Percentiles rank a stretch among this genome's conserved stretches.
phyloP scores from a whole-genome alignment of 176 grass and related monocot genomes.

The Carex littledalei region DNA sequence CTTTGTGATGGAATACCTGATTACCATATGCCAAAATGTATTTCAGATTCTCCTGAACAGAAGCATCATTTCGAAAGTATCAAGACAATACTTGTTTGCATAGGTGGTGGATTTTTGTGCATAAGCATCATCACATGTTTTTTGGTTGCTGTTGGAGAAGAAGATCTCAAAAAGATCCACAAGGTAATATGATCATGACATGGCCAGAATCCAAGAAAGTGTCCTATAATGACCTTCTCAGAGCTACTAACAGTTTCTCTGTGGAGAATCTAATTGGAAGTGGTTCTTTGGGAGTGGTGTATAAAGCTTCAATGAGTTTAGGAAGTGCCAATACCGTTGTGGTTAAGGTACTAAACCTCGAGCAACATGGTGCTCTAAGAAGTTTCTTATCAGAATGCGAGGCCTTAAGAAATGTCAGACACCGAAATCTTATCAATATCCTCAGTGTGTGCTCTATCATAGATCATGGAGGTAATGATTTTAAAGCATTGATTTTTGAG shows the following conservation, averaged over 20 bases:
- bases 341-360: slow-evolving; percentile 52
- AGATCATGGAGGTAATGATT: slow-evolving; percentile 35
- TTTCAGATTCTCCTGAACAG: not conserved
- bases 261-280: slow-evolving; percentile 33
- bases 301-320: slow-evolving; percentile 34
- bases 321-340: slow-evolving; percentile 21
- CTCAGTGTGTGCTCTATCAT: slow-evolving; percentile 45
- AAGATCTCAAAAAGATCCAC: not conserved
- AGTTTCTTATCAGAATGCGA: slow-evolving; percentile 60
- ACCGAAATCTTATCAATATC: slow-evolving; percentile 49
- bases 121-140: not conserved
- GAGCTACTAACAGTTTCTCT: slow-evolving; percentile 46
- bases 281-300: slow-evolving; percentile 37
- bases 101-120: not conserved
- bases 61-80: not conserved
- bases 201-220: slow-evolving; percentile 13
- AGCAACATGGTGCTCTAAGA: slow-evolving; percentile 31
- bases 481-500: slow-evolving; percentile 46
- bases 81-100: slow-evolving; percentile 1
- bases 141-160: not conserved
- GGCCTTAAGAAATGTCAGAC: slow-evolving; percentile 37
- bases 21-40: slow-evolving; percentile 19
- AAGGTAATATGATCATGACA: not conserved
- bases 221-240: slow-evolving; percentile 37
- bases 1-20: slow-evolving; percentile 23